phyloP scores from a whole-genome alignment of 441 rosid genomes.

The Pelargonium fulgidum region DNA sequence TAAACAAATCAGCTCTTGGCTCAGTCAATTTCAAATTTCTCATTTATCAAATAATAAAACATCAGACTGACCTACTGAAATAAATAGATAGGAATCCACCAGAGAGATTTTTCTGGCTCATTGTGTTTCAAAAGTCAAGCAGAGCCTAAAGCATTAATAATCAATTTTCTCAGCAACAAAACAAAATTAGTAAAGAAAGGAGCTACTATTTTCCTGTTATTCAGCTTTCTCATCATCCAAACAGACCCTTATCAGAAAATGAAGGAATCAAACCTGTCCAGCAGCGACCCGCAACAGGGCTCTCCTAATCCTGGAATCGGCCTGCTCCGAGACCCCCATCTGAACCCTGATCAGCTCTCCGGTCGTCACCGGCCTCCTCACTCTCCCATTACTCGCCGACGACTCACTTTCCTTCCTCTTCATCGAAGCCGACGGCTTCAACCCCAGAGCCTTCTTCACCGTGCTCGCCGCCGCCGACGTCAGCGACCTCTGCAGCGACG shows the following conservation, averaged over 20 bases:
- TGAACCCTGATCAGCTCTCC: slow-evolving; percentile 58
- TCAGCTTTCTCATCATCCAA: slow-evolving; percentile 5
- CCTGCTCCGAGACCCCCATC: slow-evolving; percentile 54
- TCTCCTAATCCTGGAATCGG: slow-evolving; percentile 56
- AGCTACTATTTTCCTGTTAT: background rate
- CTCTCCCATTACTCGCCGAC: slow-evolving; percentile 36
- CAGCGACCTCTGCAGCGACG: slow-evolving; percentile 60
- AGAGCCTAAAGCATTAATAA: background rate
- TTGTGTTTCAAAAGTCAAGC: background rate
- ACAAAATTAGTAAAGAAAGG: background rate
- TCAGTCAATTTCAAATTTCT: slow-evolving; percentile 2
- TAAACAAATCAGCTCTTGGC: background rate
- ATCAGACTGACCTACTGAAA: background rate
- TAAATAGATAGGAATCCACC: background rate
- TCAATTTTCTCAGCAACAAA: background rate
- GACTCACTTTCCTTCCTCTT: slow-evolving; percentile 25
- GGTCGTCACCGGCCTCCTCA: slow-evolving; percentile 38
- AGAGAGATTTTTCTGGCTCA: background rate
- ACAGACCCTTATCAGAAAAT: slow-evolving; percentile 1
- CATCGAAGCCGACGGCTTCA: slow-evolving; percentile 34
- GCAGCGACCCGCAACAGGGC: slow-evolving; percentile 56
- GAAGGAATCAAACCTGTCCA: slow-evolving; percentile 41
- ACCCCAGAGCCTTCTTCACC: slow-evolving; percentile 62
- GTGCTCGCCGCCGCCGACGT: slow-evolving; percentile 56
- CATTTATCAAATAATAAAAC: background rate